A percentile compares a stretch with the other conserved stretches of the same genome.
phyloP scores from a whole-genome alignment of 2,329 filamentous ascomycete genomes.

The Colletotrichum musae region DNA sequence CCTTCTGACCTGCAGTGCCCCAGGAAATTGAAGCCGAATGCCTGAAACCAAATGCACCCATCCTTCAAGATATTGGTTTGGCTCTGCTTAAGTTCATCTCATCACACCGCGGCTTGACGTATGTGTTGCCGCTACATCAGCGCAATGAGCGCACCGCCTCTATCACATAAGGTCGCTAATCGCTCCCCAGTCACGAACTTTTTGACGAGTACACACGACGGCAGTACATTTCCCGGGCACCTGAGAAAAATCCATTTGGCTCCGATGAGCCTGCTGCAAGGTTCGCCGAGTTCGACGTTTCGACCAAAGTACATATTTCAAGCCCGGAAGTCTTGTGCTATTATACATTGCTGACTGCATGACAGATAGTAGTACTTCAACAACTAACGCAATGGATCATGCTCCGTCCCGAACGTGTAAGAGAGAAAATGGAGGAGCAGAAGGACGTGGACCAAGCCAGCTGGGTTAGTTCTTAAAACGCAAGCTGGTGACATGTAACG shows the following conservation, averaged over 20 bases:
- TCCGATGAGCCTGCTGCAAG: conserved; percentile 78
- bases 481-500: too few relatives aligned
- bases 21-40: conserved; percentile 93
- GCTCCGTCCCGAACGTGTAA: conserved; percentile 87
- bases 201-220: conserved; percentile 95
- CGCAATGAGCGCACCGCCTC: not conserved
- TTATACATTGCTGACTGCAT: not conserved
- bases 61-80: conserved; percentile 86
- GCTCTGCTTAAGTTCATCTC: conserved; percentile 93
- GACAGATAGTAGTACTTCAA: conserved; percentile 81
- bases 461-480: conserved; percentile 74
- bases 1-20: conserved; percentile 3
- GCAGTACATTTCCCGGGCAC: conserved; percentile 87
- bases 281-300: conserved; percentile 87
- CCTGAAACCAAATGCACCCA: conserved; percentile 81
- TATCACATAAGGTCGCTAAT: conserved; percentile 19
- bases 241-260: conserved; percentile 87
- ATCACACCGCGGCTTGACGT: conserved; percentile 93
- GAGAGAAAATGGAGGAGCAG: conserved; percentile 87
- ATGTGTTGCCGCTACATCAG: conserved; percentile 55
- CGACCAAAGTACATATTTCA: conserved; percentile 74
- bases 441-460: conserved; percentile 84
- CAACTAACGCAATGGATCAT: conserved; percentile 93
- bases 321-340: not conserved
- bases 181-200: conserved; percentile 73